A percentile compares a stretch with the other conserved stretches of the same genome.
Conservation (phyloP, 2,329 filamentous ascomycete genomes). For the Epichloe bromicola region DNA sequence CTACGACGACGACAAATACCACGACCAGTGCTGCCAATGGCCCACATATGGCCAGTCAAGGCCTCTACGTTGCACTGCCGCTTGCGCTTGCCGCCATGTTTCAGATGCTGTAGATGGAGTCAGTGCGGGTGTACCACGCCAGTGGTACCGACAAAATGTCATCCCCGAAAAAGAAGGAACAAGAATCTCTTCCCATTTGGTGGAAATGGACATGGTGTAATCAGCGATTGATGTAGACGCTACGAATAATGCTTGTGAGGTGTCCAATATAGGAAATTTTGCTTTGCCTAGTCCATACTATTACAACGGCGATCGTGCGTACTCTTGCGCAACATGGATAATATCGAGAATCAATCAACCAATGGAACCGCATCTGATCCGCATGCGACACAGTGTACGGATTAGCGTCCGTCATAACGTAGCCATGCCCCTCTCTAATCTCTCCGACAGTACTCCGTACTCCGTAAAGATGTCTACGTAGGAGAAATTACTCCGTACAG, state of each 20-base stretch:
- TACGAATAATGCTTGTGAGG: no score
- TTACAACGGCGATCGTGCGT: no score
- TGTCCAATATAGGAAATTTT: no score
- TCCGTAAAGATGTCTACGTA: background rate
- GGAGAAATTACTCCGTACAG: no score
- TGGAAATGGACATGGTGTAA: no score
- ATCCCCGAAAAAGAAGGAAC: background rate
- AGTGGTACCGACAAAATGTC: background rate
- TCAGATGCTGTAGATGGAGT: background rate
- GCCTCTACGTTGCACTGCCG: conserved; percentile 3
- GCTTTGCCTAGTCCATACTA: no score
- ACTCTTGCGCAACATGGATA: background rate
- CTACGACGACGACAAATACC: conserved; percentile 1
- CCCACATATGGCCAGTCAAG: background rate
- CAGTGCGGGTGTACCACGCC: background rate
- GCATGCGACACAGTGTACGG: background rate
- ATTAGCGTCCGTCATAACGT: background rate
- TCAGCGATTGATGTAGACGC: no score
- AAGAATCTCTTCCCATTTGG: background rate
- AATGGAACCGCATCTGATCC: background rate
- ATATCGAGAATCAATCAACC: background rate
- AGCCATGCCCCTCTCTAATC: background rate
- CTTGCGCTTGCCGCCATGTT: conserved; percentile 1
- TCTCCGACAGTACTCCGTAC: background rate
- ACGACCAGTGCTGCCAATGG: background rate